Base-by-base conservation (phyloP, 1,284 basidiomycete genomes). In the Tremellales sp. region DNA sequence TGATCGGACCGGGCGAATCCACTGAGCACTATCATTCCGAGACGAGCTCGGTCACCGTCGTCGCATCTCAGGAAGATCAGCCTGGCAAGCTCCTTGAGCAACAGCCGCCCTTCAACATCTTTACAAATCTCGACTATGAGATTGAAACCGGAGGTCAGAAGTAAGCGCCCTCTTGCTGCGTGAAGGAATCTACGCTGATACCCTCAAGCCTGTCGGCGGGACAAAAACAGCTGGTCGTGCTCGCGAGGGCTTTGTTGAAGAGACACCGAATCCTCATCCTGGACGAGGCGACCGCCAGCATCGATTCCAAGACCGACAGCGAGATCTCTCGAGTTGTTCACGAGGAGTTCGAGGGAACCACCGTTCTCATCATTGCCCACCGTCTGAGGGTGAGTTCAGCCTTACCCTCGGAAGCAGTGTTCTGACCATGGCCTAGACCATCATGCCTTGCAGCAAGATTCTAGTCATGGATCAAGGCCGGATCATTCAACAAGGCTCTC, bases 121-220 rank as follows among this genome's bases (percentile, higher is more conserved):
- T 68, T 40, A 33, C 43, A 21, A 63, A 68, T 40, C 57, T 68
- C 23, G 63, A 68, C 29, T 57, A 46, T 27, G 64, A 64, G 54
- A 62, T 68, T 57, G 64, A 62, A 37, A 48, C 52, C 21, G 66
- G 64, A 10, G 66, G 64, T 6, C 59, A 64, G 31, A 66, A 66
- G 64, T 67, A 44, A 55, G 60, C 53, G 22, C 1, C 5, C 19
- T 10, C 7, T 6, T 36, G 39, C 17, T 11, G 10, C 26, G 13
- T 26, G 22, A 24, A 13, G 22, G 40, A 33, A 35, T 12, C 12
- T 5, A 24, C 11, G 17, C 40, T 39, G 19, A 51, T 55, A 11
- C 68, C 23, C 33, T 36, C 13, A n/a, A 86, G 86, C 61, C 72
- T 79, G 36, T 84, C 82, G 0, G 80, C 76, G 0, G 78, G 77